These are phyloP conservation scores for Coriaria nepalensis DNA, from an alignment of 306 rosid genomes.

Conservation along the genomic window DNA sequence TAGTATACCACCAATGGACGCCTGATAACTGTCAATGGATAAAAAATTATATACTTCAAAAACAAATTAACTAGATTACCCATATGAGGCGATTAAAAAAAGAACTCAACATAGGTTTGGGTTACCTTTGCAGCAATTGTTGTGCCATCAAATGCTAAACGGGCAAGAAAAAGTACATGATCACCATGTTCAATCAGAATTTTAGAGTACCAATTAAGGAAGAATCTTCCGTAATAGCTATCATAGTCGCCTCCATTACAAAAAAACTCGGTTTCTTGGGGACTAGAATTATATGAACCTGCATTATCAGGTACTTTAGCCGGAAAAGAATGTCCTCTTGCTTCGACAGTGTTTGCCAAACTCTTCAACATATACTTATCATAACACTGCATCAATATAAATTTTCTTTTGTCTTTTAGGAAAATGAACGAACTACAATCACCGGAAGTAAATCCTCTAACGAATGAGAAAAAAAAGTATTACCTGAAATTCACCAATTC, in stretches of 20 bases:
- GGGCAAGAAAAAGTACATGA: conserved; percentile 76
- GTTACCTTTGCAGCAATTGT: conserved; percentile 80
- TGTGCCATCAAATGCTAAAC: conserved; percentile 75
- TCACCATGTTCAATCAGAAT: conserved; percentile 78
- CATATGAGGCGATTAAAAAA: conserved; percentile 3
- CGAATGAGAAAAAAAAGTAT: neutral
- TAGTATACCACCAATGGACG: conserved; percentile 92
- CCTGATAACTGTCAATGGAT: conserved; percentile 74
- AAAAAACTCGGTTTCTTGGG: conserved; percentile 91
- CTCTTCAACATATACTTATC: conserved; percentile 69
- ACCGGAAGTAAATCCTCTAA: neutral
- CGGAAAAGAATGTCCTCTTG: conserved; percentile 78
- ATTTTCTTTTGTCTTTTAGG: too few species aligned
- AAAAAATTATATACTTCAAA: conserved; percentile 37
- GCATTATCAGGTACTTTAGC: conserved; percentile 93
- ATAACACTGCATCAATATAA: conserved; percentile 48
- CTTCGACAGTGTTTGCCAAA: conserved; percentile 80
- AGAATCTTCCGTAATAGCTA: conserved; percentile 91
- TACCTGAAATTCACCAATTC: conserved; percentile 99
- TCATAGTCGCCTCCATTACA: conserved; percentile 97
- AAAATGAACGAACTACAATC: too few species aligned
- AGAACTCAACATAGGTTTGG: conserved; percentile 7
- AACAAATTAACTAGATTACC: conserved; percentile 20
- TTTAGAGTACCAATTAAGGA: conserved; percentile 90
- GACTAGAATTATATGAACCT: conserved; percentile 85